Percentiles rank a stretch among this genome's conserved stretches.
These are phyloP conservation scores for Colletotrichum aenigma DNA, from an alignment of 2,329 filamentous ascomycete species.

Conservation along the genomic window DNA sequence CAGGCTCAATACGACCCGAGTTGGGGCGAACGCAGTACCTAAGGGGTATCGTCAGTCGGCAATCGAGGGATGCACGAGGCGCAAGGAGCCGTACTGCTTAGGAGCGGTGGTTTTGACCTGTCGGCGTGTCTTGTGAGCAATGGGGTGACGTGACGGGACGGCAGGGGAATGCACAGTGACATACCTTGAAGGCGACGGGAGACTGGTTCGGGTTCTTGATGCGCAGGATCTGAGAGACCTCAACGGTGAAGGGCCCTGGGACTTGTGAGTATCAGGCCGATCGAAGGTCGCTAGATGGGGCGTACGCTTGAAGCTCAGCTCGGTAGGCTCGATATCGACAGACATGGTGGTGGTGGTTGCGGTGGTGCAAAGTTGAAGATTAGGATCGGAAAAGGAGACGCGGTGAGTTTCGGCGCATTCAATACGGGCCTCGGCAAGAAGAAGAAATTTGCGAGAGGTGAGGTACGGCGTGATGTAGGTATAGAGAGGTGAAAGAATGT, in stretches of 20 bases:
- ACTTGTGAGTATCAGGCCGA: constrained; percentile 6
- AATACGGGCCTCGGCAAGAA: constrained; percentile 1
- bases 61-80: constrained; percentile 21
- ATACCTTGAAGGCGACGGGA: constrained; percentile 74
- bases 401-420: constrained; percentile 5
- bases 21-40: constrained; percentile 99
- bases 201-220: constrained; percentile 68
- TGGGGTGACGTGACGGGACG: neutral
- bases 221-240: constrained; percentile 68
- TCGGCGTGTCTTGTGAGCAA: constrained; percentile 6
- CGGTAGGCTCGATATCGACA: constrained; percentile 87
- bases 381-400: constrained; percentile 15
- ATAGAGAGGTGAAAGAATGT: constrained; percentile 8
- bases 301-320: constrained; percentile 93
- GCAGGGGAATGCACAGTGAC: constrained; percentile 18
- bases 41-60: constrained; percentile 26
- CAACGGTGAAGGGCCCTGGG: constrained; percentile 68
- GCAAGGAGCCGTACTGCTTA: constrained; percentile 78
- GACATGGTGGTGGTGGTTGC: constrained; percentile 69
- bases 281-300: constrained; percentile 27
- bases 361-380: constrained; percentile 15
- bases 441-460: constrained; percentile 4
- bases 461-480: neutral
- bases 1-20: constrained; percentile 92
- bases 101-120: constrained; percentile 99